These are phyloP conservation scores for Torulaspora franciscae DNA, from an alignment of 805 yeast species.

Conservation along the genomic window DNA sequence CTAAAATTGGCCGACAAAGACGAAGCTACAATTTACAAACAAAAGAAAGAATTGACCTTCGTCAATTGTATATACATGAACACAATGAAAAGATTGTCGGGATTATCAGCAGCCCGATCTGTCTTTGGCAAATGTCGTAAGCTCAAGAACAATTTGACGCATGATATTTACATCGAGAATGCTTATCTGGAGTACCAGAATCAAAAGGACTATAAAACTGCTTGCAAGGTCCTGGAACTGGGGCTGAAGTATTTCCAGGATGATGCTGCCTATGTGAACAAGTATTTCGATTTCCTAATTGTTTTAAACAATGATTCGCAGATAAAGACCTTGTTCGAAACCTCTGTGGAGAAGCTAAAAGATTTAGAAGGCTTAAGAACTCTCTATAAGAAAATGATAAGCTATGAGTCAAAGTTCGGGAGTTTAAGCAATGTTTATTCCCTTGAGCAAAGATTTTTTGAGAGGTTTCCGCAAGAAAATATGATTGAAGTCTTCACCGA, in stretches of 20 bases:
- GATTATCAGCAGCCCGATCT: conserved; percentile 66
- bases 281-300: conserved; percentile 69
- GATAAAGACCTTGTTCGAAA: conserved; percentile 78
- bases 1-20: conserved; percentile 11
- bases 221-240: conserved; percentile 69
- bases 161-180: conserved; percentile 74
- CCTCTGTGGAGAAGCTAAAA: conserved; percentile 50
- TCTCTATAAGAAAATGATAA: conserved; percentile 55
- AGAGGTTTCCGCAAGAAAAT: conserved; percentile 58
- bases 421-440: conserved; percentile 61
- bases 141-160: conserved; percentile 50
- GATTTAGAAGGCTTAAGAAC: conserved; percentile 38
- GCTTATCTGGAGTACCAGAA: conserved; percentile 73
- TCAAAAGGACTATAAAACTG: conserved; percentile 60
- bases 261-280: conserved; percentile 57
- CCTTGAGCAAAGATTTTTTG: conserved; percentile 61
- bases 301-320: conserved; percentile 62
- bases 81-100: conserved; percentile 60
- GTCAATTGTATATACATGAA: conserved; percentile 69
- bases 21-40: conserved; percentile 13
- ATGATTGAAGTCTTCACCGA: conserved; percentile 36
- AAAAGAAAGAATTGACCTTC: conserved; percentile 44
- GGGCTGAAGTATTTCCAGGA: conserved; percentile 57
- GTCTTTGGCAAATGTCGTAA: conserved; percentile 68
- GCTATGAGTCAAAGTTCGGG: conserved; percentile 65